Evolutionary conservation across 108 stramenopile species (phyloP), one percentile per base, ranked within the genome.

Genomic region (Poteriospumella lacustris): DNA sequence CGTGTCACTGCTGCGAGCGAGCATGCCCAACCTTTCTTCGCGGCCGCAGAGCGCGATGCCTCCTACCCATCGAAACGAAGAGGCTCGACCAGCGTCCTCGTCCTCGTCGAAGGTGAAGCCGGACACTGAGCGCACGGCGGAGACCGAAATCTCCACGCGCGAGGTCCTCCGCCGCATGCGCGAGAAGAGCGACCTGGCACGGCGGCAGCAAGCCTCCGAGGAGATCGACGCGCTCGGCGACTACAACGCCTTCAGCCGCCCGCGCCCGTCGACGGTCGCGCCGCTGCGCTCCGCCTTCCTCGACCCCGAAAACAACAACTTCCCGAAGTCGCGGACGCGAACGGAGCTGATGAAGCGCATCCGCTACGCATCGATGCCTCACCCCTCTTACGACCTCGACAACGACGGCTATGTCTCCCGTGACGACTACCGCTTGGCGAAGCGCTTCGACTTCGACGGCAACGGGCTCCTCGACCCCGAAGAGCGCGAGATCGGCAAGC

Each of bases 391-490:
- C 36, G 70, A 73, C 36, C 43, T 73, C 9, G 70, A 56, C 36
- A 56, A 73, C 42, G 70, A 73, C 36, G 70, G 70, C 5, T 73
- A 73, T 56, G 70, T 73, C 9, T 33, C 31, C 36, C 12, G 15
- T 26, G 70, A 73, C 26, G 70, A 73, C 42, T 73, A 73, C 36
- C 36, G 41, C n/a, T 31, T 73, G 26, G 70, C 70, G 5, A 73
- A 73, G 33, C 36, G 70, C 40, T 73, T 73, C 36, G 70, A 73
- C 24, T 34, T 73, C 3, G 70, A 73, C 36, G 70, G 70, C 5
- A 73, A 73, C 36, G 70, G 70, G 38, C 40, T 73, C 40, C 9
- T 73, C 28, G 70, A 73, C 33, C 70, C 12, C 42, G 43, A 73
- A 12, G 70, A 73, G 24, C 12, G 47, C 5, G 47, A 5, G 38